Evolutionary conservation across 306 rosid genomes (phyloP), one percentile per base, ranked within the genome.

Genomic region (Betula pendula): DNA sequence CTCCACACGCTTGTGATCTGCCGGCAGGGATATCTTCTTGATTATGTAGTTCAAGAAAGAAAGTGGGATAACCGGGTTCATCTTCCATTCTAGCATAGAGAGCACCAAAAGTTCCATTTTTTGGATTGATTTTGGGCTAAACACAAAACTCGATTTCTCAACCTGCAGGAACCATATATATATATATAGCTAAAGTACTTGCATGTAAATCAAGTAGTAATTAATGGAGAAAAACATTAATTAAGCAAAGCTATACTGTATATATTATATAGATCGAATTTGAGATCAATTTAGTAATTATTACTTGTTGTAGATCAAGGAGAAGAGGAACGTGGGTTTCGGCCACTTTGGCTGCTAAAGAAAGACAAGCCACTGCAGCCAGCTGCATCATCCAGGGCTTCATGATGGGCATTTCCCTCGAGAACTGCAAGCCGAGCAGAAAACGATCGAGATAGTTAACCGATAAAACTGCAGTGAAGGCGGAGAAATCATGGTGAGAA

Each of bases 401-500:
- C 70, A 65, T 33, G 70, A 65, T 33, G 70, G 48, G 24, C 70
- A 35, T 35, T n/a, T 38, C 70, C 45, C 27, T 38, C 27, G 3
- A 19, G 1, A 40, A 4, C 15, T 35, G 25, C 45, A 38, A 40
- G 35, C 27, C 38, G 48, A 4, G 48, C 9, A 65, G 70, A 65
- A 65, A 65, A 8, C 45, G 70, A 65, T 65, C 70, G 15, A 65
- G 70, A 65, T 65, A 65, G 27, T 65, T 38, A 38, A 19, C 70
- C 20, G 70, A 38, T 20, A 65, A 38, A 38, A n/a, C 48, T 40
- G 47, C 70, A n/a, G 70, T 66, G 5, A 19, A 66, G 27, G 70
- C 8, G 19, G 70, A 66, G 70, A 66, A 66, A 66, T 22, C 42
- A 38, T 66, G 48, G 48, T 66, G n/a, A 66, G 70, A 66, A 66